Percentiles rank a stretch among this genome's conserved stretches.
Conservation (phyloP, 2,329 filamentous ascomycete species). For the Calycina marina region DNA sequence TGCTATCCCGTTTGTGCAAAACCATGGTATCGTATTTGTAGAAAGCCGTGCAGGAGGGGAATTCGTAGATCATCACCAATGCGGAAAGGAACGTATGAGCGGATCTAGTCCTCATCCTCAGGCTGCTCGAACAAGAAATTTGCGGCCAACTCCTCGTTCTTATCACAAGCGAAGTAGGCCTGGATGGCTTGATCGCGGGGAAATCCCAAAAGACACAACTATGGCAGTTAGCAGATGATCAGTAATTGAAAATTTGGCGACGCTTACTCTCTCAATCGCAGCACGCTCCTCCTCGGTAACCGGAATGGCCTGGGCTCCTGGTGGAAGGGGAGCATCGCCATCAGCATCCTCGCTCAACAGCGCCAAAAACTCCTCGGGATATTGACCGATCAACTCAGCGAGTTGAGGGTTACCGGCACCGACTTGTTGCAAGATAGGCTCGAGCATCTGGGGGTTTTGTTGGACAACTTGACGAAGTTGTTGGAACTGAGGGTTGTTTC, state of each 20-base stretch:
- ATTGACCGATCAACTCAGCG: slow-evolving; percentile 77
- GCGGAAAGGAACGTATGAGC: no score
- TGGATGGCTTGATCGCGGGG: slow-evolving; percentile 88
- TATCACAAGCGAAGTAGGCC: slow-evolving; percentile 98
- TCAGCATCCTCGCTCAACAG: slow-evolving; percentile 79
- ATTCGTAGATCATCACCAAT: no score
- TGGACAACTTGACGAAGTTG: slow-evolving; percentile 94
- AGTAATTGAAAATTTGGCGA: slow-evolving; percentile 1
- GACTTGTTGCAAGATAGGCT: slow-evolving; percentile 93
- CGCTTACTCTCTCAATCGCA: slow-evolving; percentile 80
- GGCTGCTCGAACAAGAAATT: slow-evolving; percentile 98
- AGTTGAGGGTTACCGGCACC: slow-evolving; percentile 90
- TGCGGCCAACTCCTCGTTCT: slow-evolving; percentile 95
- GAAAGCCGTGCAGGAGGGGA: no score
- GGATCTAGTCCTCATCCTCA: slow-evolving; percentile 58
- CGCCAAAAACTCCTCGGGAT: slow-evolving; percentile 86
- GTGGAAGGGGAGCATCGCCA: slow-evolving; percentile 70
- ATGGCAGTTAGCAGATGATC: slow-evolving; percentile 4
- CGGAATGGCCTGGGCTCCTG: slow-evolving; percentile 75
- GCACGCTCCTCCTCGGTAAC: slow-evolving; percentile 95
- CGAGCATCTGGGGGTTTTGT: slow-evolving; percentile 95
- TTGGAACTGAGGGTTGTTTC: slow-evolving; percentile 94
- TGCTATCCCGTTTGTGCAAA: no score
- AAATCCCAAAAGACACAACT: slow-evolving; percentile 90
- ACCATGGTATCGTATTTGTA: no score